A percentile compares a stretch with the other conserved stretches of the same genome.
Evolutionary conservation across 73 alveolate species (phyloP).

Genomic region (Uronychia binucleata): DNA sequence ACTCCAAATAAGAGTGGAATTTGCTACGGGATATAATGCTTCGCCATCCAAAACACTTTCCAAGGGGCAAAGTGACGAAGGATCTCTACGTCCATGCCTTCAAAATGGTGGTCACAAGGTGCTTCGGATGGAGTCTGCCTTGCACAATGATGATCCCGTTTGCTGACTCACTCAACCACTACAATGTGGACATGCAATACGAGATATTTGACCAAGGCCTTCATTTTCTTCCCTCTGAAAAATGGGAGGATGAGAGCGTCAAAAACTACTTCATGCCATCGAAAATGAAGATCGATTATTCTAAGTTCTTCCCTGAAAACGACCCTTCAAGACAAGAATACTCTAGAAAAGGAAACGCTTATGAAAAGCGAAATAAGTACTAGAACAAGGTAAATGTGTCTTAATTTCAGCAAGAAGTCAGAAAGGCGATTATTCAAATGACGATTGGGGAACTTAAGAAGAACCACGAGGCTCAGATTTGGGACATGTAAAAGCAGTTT

Average conservation of each 20-base stretch:
- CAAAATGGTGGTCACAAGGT: constrained; percentile 44
- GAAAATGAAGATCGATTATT: constrained; percentile 38
- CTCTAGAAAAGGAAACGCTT: not conserved
- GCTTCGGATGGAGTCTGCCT: constrained; percentile 65
- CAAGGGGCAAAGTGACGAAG: constrained; percentile 23
- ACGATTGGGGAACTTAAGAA: constrained; percentile 7
- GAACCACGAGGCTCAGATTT: constrained; percentile 27
- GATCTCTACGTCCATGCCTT: constrained; percentile 29
- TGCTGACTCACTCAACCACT: constrained; percentile 69
- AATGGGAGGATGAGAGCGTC: not conserved
- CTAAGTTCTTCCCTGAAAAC: constrained; percentile 26
- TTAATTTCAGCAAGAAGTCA: constrained; percentile 4
- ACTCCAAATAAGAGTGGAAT: constrained; percentile 37
- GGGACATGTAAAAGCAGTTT: constrained; percentile 34
- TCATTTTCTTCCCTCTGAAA: constrained; percentile 4
- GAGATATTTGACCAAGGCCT: constrained; percentile 33
- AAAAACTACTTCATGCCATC: constrained; percentile 21
- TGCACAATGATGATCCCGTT: constrained; percentile 63
- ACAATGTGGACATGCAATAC: constrained; percentile 36
- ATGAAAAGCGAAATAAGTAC: not conserved
- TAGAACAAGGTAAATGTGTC: not conserved
- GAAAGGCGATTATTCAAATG: not conserved
- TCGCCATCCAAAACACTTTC: constrained; percentile 29
- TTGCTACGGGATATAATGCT: constrained; percentile 9
- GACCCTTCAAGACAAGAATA: not conserved